Percentiles rank a stretch among this genome's conserved stretches.
These are phyloP conservation scores for Populus ilicifolia DNA, from an alignment of 345 rosid species.

Conservation along the genomic window DNA sequence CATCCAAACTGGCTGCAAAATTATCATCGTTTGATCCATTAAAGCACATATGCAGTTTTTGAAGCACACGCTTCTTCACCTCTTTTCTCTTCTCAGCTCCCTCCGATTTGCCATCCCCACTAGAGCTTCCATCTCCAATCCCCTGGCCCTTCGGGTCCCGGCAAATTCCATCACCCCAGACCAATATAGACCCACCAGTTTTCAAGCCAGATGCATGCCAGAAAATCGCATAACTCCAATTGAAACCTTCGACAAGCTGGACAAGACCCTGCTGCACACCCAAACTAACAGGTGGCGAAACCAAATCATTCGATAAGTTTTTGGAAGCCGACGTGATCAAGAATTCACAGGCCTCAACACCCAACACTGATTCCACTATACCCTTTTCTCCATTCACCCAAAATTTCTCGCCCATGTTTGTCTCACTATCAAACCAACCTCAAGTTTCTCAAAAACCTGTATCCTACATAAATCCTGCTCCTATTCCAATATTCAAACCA, in stretches of 20 bases:
- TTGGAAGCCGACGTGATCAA: conserved; percentile 54
- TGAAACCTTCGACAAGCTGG: conserved; percentile 60
- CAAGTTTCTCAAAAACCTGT: conserved; percentile 1
- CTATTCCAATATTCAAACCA: neutral
- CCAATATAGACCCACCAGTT: conserved; percentile 64
- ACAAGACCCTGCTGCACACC: conserved; percentile 56
- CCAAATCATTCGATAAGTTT: conserved; percentile 32
- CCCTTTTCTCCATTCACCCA: conserved; percentile 64
- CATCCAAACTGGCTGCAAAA: conserved; percentile 36
- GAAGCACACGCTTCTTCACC: conserved; percentile 59
- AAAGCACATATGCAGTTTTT: conserved; percentile 58
- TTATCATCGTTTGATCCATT: conserved; percentile 40
- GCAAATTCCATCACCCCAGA: conserved; percentile 86
- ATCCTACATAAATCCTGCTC: neutral
- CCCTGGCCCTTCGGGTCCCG: conserved; percentile 35
- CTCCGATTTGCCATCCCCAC: conserved; percentile 28
- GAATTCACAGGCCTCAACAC: conserved; percentile 68
- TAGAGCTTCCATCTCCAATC: conserved; percentile 33
- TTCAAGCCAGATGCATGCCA: conserved; percentile 57
- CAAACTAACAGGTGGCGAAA: conserved; percentile 48
- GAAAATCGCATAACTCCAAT: conserved; percentile 78
- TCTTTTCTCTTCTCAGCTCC: conserved; percentile 49
- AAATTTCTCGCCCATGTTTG: conserved; percentile 62
- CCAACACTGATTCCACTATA: conserved; percentile 69
- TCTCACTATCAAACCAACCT: conserved; percentile 11